Evolutionary conservation across 805 yeast species (phyloP).

Genomic region (Tetrapisispora taiwanensis): DNA sequence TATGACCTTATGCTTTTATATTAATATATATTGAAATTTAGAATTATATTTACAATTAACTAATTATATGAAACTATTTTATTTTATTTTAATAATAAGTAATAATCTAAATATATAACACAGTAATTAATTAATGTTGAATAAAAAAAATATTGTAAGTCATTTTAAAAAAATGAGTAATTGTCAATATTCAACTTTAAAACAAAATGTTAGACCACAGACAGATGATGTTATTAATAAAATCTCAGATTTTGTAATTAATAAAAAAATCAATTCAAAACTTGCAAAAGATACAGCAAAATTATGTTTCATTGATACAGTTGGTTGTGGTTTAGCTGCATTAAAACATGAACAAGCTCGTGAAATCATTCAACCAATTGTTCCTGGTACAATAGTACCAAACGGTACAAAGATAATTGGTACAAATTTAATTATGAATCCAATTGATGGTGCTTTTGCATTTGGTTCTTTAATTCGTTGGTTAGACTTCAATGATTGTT

Average conservation of each 20-base stretch:
- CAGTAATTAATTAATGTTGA: too few relatives aligned
- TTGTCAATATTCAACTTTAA: neutral
- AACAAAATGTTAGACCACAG: constrained; percentile 38
- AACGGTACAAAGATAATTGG: constrained; percentile 49
- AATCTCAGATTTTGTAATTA: constrained; percentile 43
- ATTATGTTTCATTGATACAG: constrained; percentile 44
- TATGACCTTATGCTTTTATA: too few relatives aligned
- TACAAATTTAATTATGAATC: constrained; percentile 41
- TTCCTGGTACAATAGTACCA: constrained; percentile 46
- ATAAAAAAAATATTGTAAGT: neutral
- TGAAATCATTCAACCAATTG: constrained; percentile 43
- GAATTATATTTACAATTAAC: too few relatives aligned
- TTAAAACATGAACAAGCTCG: constrained; percentile 42
- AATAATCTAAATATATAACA: too few relatives aligned
- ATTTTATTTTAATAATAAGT: too few relatives aligned
- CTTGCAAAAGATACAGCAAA: constrained; percentile 46
- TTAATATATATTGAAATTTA: too few relatives aligned
- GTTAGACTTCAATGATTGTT: constrained; percentile 55
- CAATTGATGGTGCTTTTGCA: constrained; percentile 48
- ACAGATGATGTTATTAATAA: constrained; percentile 40
- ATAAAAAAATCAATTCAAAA: constrained; percentile 34
- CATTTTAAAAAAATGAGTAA: neutral
- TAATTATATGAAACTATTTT: too few relatives aligned
- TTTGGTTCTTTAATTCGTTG: constrained; percentile 50
- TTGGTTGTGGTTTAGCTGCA: constrained; percentile 54